A percentile compares a stretch with the other conserved stretches of the same genome.
These are phyloP conservation scores for Pecoramyces ruminantium DNA, from an alignment of 192 early-diverging fungal genomes.

Conservation along the genomic window DNA sequence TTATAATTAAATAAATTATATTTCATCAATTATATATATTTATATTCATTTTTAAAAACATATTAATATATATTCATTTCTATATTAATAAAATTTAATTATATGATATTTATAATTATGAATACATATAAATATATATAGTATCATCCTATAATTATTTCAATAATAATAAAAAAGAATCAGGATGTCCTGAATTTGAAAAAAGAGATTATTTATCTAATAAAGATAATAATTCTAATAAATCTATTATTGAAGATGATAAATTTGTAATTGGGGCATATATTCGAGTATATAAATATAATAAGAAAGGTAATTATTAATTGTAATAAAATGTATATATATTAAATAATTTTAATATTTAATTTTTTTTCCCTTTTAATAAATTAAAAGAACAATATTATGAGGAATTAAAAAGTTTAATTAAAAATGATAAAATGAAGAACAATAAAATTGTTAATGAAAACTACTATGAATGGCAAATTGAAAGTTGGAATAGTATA, in stretches of 20 bases:
- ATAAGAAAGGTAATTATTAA: neutral
- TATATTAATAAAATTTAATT: too few species aligned
- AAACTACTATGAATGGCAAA: neutral
- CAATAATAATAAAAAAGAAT: neutral
- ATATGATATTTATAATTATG: too few species aligned
- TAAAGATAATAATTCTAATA: neutral
- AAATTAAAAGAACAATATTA: neutral
- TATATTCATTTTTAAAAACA: too few species aligned
- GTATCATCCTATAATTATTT: neutral
- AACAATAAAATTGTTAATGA: neutral
- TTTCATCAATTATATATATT: too few species aligned
- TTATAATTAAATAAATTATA: too few species aligned
- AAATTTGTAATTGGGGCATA: neutral
- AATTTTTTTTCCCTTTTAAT: too few species aligned
- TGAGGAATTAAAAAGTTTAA: neutral
- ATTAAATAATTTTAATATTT: too few species aligned
- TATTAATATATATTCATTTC: too few species aligned
- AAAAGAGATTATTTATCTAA: neutral
- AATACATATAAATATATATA: neutral
- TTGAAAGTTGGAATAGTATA: neutral
- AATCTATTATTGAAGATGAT: neutral
- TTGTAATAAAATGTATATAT: too few species aligned
- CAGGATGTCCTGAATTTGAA: neutral
- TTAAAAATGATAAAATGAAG: neutral
- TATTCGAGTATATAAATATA: neutral